phyloP scores from a whole-genome alignment of 2,329 filamentous ascomycete species.

The Mycosphaerella arachidis region DNA sequence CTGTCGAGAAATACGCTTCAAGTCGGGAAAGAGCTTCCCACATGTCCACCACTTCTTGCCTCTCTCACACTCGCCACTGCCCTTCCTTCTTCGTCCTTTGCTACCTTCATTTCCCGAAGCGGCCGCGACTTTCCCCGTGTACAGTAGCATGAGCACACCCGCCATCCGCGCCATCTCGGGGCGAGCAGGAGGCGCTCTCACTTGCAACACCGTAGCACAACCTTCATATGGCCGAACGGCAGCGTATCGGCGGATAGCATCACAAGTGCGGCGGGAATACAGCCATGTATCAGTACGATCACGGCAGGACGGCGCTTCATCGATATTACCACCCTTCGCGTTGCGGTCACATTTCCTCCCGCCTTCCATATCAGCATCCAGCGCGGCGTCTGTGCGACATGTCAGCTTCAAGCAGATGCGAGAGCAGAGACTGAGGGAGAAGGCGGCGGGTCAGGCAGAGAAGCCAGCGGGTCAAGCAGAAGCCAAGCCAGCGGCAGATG shows the following conservation, averaged over 20 bases:
- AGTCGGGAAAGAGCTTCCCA: not conserved
- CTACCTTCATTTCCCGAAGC: constrained; percentile 1
- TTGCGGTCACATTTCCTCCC: constrained; percentile 43
- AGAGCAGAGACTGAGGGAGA: constrained; percentile 34
- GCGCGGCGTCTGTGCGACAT: constrained; percentile 40
- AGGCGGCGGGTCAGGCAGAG: constrained; percentile 36
- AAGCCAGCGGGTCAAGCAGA: constrained; percentile 38
- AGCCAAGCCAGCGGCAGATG: constrained; percentile 35
- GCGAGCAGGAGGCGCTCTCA: constrained; percentile 38
- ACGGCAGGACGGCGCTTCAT: constrained; percentile 21
- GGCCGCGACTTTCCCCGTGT: not conserved
- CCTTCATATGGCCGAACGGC: constrained; percentile 44
- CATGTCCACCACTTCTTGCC: constrained; percentile 2
- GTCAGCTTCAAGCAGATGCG: constrained; percentile 41
- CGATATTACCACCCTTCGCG: constrained; percentile 32
- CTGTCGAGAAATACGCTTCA: not conserved
- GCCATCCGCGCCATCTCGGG: constrained; percentile 37
- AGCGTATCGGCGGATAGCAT: constrained; percentile 46
- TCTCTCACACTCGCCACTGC: constrained; percentile 6
- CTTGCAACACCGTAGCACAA: constrained; percentile 34
- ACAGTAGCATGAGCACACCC: constrained; percentile 44
- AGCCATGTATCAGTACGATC: constrained; percentile 29
- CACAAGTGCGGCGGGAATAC: constrained; percentile 22
- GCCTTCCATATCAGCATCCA: constrained; percentile 39
- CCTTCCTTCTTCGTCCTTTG: constrained; percentile 2